Base-by-base conservation (phyloP, 768 basidiomycete species). In the Auricularia auricula-judae region DNA sequence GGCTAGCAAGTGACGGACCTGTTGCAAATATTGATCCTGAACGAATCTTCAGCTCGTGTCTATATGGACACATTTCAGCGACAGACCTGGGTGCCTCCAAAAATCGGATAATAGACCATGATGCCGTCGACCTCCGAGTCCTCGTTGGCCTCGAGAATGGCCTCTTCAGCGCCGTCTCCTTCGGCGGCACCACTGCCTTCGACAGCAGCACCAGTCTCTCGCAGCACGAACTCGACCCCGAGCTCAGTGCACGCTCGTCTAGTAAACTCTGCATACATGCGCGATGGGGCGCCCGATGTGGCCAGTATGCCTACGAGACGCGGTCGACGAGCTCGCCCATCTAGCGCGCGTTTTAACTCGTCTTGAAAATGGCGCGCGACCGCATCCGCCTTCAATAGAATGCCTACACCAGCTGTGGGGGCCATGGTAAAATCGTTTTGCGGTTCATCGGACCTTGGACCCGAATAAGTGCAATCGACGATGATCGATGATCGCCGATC, bases 41-140 rank as follows among this genome's bases (percentile, higher is more conserved):
- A 66, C 16, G 36, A 16, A 62, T 65, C n/a, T 36, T 33, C n/a
- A 29, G 34, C 21, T 63, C 53, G 69, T 62, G 29, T 29, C 29
- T 29, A 43, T 51, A 61, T 39, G 18, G 36, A 47, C 64, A 65
- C 63, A 36, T 62, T 33, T 18, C 42, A 62, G 65, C 65, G 11
- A 77, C 86, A 66, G 69, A 91, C 91, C 85, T 93, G 92, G 66
- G 86, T 86, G 42, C 80, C 84, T 29, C 96, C 96, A 71, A 91
- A 97, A 68, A 98, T 96, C 1, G 97, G 97, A 76, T 92, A 99
- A 76, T 98, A 97, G 11, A 95, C 97, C 95, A 98, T 97, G 71
- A 99, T 93, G 8, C 96, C 96, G 75, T 96, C 85, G 10, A 96
- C 84, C 64, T 78, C 80, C 14, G 79, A 77, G 71, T 98, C 94